A percentile compares a stretch with the other conserved stretches of the same genome.
Evolutionary conservation across 441 rosid species (phyloP).

Genomic region (Bruguiera hainesii): DNA sequence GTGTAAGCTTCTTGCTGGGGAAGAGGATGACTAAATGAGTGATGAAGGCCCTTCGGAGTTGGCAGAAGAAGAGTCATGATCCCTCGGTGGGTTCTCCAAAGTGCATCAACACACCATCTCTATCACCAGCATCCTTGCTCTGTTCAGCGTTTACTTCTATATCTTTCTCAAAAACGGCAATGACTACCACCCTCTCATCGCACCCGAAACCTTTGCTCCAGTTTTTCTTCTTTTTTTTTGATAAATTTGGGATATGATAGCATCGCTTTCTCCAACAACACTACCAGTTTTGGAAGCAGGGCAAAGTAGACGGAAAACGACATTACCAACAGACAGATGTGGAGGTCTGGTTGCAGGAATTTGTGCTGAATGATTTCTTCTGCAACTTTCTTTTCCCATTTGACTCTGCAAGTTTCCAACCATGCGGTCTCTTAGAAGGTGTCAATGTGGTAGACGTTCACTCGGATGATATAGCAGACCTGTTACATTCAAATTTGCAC

Average conservation of each 20-base stretch:
- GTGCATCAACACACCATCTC: conserved; percentile 31
- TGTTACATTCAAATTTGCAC: conserved; percentile 6
- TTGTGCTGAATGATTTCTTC: conserved; percentile 27
- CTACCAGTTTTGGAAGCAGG: conserved; percentile 37
- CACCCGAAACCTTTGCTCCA: conserved; percentile 46
- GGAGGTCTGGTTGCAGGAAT: conserved; percentile 22
- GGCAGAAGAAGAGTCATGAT: conserved; percentile 36
- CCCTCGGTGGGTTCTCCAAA: conserved; percentile 48
- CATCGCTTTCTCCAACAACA: conserved; percentile 39
- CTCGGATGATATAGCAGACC: conserved; percentile 11
- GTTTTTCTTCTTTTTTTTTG: conserved; percentile 45
- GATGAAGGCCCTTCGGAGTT: conserved; percentile 38
- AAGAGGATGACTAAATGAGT: conserved; percentile 34
- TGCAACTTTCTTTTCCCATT: conserved; percentile 48
- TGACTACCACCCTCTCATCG: conserved; percentile 54
- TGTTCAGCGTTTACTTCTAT: conserved; percentile 28
- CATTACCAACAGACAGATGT: conserved; percentile 24
- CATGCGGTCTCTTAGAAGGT: conserved; percentile 56
- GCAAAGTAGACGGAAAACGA: conserved; percentile 46
- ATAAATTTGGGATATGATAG: conserved; percentile 40
- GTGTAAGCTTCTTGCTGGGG: conserved; percentile 29
- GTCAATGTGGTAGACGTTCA: conserved; percentile 48
- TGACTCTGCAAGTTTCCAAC: conserved; percentile 33
- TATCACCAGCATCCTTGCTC: conserved; percentile 26
- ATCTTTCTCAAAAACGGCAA: conserved; percentile 35